phyloP scores from a whole-genome alignment of 2,329 filamentous ascomycete species.

The Verticillium longisporum region DNA sequence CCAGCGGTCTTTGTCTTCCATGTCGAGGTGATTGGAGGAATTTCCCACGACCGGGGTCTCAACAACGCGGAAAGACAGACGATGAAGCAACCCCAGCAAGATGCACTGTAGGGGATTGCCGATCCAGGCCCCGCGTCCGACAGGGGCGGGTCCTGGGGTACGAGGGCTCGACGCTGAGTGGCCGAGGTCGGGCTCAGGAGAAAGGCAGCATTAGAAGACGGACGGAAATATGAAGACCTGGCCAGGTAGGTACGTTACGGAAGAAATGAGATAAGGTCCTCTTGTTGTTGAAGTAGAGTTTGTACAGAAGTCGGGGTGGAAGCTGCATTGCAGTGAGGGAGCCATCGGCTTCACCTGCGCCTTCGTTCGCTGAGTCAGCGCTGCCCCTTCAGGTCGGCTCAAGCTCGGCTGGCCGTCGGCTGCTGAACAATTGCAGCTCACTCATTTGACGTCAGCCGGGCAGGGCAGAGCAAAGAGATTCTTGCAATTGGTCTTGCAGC shows the following conservation, averaged over 20 bases:
- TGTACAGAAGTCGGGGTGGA: neutral
- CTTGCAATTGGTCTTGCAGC: neutral
- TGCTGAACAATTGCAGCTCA: neutral
- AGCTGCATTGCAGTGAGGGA: neutral
- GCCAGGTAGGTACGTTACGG: neutral
- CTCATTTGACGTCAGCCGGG: neutral
- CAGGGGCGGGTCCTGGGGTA: neutral
- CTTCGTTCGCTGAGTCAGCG: neutral
- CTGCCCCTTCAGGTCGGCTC: neutral
- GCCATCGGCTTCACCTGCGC: neutral
- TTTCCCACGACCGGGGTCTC: neutral
- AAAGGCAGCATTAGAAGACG: neutral
- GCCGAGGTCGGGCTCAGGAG: neutral
- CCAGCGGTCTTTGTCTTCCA: neutral
- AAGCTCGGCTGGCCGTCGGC: neutral
- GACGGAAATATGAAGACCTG: neutral
- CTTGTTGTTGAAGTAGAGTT: neutral
- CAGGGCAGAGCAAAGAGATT: neutral
- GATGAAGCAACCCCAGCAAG: neutral
- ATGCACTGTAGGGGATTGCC: neutral
- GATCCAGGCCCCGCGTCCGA: conserved; percentile 1
- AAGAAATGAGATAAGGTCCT: neutral
- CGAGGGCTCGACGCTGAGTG: neutral
- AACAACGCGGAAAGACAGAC: neutral
- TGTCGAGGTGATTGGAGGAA: neutral